phyloP scores from a whole-genome alignment of 495 filamentous ascomycete genomes.

The Saxophila tyrrhenica region DNA sequence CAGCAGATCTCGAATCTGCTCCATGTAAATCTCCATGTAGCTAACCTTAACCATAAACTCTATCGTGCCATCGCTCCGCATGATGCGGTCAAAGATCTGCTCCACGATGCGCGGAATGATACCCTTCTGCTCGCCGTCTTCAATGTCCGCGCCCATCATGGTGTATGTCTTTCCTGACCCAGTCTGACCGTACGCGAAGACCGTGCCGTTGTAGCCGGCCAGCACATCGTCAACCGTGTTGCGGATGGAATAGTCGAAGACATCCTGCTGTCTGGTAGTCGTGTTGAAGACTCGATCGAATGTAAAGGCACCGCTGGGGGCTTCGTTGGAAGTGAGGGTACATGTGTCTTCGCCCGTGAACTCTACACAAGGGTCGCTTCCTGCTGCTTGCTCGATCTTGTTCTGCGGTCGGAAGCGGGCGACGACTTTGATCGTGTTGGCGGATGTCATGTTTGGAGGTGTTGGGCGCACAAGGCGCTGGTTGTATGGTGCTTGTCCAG shows the following conservation, averaged over 20 bases:
- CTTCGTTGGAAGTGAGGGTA: constrained; percentile 63
- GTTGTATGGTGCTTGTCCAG: no score
- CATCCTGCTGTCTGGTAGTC: constrained; percentile 71
- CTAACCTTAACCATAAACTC: constrained; percentile 96
- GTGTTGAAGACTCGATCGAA: constrained; percentile 97
- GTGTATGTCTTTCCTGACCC: constrained; percentile 98
- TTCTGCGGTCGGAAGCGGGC: constrained; percentile 97
- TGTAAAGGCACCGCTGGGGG: constrained; percentile 66
- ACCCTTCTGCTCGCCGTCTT: constrained; percentile 77
- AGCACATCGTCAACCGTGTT: constrained; percentile 95
- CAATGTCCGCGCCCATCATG: constrained; percentile 98
- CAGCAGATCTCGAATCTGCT: constrained; percentile 87
- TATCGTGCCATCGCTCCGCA: constrained; percentile 82
- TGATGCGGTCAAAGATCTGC: constrained; percentile 92
- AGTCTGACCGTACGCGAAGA: constrained; percentile 97
- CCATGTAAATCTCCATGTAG: constrained; percentile 99
- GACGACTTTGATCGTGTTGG: constrained; percentile 50
- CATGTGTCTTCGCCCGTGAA: constrained; percentile 90
- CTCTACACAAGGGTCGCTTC: constrained; percentile 79
- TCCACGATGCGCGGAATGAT: constrained; percentile 96
- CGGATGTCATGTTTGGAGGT: constrained; percentile 5
- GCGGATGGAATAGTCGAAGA: constrained; percentile 95
- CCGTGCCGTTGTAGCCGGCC: constrained; percentile 97
- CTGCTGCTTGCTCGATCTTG: constrained; percentile 75
- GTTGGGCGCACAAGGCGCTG: constrained; percentile 1